Base-by-base conservation (phyloP, 257 asterid genomes). In the Penstemon eatonii region DNA sequence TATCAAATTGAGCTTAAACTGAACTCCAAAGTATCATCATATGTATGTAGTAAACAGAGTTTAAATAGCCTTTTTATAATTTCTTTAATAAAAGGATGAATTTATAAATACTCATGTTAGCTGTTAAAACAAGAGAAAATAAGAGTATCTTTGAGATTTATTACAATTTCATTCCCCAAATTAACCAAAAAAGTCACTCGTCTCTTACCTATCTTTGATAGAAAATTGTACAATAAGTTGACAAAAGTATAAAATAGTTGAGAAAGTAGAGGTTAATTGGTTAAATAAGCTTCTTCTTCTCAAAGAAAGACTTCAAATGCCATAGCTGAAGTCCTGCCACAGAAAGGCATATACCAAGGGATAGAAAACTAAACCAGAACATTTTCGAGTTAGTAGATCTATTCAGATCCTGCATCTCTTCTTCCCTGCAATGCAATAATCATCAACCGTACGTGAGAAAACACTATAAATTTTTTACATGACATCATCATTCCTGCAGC, bases 201-300 rank as follows among this genome's bases (percentile, higher is more conserved):
- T 49, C 72, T 71, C 79, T 60, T 66, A 43, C 43, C 80, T 74
- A 75, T 13, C 2, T 7, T 8, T 50, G 8, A 55, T 39, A 10
- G 60, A 66, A 67, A 73, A 70, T 76, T 70, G 63, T 76, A 80
- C 80, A 80, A 59, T 8, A 57, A 64, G 43, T 61, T 47, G 55
- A 18, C 65, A 67, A 57, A 67, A 76, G 8, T 59, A 69, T 47
- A 61, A 68, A 62, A 56, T 38, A 65, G 46, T 45, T 45, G 3
- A 18, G 0, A 33, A 41, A 54, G 39, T 45, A 66, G 54, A 53
- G 33, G 33, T 25, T 25, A 25, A 25, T 25, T 25, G 33, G 64
- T 76, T 79, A 89, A 47, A 94, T 94, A 41, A 94, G 96, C 95
- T 91, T 94, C 85, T 94, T 91, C 90, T 94, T 94, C 86, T 90